Evolutionary conservation across 805 yeast genomes (phyloP), one percentile per base, ranked within the genome.

Genomic region (Nakazawaea populi): DNA sequence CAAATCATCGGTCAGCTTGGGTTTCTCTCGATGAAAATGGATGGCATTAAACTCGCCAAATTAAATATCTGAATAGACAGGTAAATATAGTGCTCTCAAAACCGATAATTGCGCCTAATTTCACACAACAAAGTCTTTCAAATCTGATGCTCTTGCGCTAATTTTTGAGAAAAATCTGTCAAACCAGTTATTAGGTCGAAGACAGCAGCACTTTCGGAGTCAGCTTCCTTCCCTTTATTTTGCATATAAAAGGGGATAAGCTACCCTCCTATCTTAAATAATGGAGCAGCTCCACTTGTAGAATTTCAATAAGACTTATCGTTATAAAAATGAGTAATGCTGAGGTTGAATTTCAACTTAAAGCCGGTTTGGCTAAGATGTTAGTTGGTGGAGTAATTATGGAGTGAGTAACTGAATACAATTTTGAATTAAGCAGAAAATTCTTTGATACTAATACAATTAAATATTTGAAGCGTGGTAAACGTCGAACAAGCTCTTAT

Each of bases 311-410:
- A 18, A 18, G 24, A 18, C 27, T 4, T 1, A 27, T 5, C 27
- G 7, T 1, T 32, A 9, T 14, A 38, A 46, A 9, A 31, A 49
- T 49, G 52, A n/a, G 27, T 32, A 34, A 44, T 11, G 39, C 24
- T 43, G 36, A 39, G 12, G 38, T 65, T 62, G 69, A 71, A 11
- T 74, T 74, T 60, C 70, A 80, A 61, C 75, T 85, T 51, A 87
- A 87, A 67, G 79, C 88, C 44, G 94, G 92, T 11, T 73, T 87
- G 65, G 94, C 95, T 53, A 90, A 87, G 67, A 87, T 87, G 94
- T 75, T 87, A 54, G 87, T 87, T 63, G 91, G 88, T 51, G 86
- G 87, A 53, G 88, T 82, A 47, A 80, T 80, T 56, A 79, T 80
- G 86, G 86, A 80, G 52, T 49, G 35, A 40, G 52, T 49, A 6